Evolutionary conservation across 2,329 filamentous ascomycete species (phyloP).

Genomic region (Zymoseptoria ardabiliae): DNA sequence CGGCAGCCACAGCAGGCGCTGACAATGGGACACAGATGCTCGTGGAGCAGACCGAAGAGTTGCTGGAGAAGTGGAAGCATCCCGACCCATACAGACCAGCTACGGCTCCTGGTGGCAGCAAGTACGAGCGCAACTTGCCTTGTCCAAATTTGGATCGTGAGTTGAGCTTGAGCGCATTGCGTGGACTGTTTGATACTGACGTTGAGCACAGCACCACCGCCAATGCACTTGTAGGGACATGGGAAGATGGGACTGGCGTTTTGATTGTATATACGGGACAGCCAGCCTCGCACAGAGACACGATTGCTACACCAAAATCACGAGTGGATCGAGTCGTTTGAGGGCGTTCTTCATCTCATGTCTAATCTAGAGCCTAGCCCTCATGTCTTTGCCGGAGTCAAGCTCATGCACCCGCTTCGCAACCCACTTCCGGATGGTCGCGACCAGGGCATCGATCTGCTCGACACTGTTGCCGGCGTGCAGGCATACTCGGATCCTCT

Average conservation of each 20-base stretch:
- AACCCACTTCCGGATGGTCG: conserved; percentile 45
- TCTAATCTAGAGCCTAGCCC: conserved; percentile 7
- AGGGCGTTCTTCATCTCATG: not conserved
- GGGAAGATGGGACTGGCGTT: conserved; percentile 9
- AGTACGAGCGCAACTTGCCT: conserved; percentile 90
- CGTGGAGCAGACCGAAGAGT: conserved; percentile 76
- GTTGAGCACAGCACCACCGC: conserved; percentile 41
- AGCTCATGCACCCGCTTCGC: conserved; percentile 8
- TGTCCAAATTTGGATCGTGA: conserved; percentile 72
- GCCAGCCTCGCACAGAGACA: not conserved
- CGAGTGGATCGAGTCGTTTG: not conserved
- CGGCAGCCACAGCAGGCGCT: not conserved
- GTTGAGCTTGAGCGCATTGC: conserved; percentile 27
- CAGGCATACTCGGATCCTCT: conserved; percentile 59
- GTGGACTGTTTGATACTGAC: conserved; percentile 2
- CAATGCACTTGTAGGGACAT: conserved; percentile 36
- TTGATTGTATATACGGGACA: conserved; percentile 18
- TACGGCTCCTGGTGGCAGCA: conserved; percentile 90
- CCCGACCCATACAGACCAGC: conserved; percentile 87
- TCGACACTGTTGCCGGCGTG: conserved; percentile 57
- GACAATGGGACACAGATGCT: conserved; percentile 53
- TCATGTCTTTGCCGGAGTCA: not conserved
- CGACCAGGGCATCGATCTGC: conserved; percentile 50
- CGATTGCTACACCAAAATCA: not conserved
- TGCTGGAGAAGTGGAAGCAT: conserved; percentile 93